These are phyloP conservation scores for Talaromyces stipitatus DNA, from an alignment of 495 filamentous ascomycete genomes.

Conservation along the genomic window DNA sequence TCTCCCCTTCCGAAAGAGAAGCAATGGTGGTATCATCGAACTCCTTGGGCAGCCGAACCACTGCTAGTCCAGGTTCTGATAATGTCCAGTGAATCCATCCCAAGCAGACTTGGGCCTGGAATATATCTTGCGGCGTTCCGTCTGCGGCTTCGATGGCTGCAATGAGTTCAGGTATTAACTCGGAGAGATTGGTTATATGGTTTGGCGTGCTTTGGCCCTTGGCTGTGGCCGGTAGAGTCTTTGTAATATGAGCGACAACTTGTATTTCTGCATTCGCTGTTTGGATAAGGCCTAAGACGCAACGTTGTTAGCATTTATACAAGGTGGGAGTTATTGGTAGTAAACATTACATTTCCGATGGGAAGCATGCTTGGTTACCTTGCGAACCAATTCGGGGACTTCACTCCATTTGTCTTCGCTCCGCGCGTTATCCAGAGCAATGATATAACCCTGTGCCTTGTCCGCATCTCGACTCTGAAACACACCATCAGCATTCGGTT, in stretches of 20 bases:
- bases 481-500: neutral
- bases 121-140: conserved; percentile 55
- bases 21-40: conserved; percentile 44
- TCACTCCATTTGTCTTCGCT: conserved; percentile 84
- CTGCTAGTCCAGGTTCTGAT: conserved; percentile 55
- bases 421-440: conserved; percentile 74
- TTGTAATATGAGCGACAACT: conserved; percentile 45
- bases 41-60: conserved; percentile 53
- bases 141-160: conserved; percentile 58
- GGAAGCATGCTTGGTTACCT: conserved; percentile 88
- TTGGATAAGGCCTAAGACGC: conserved; percentile 57
- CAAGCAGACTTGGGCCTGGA: conserved; percentile 72
- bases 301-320: conserved; percentile 11
- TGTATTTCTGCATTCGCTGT: conserved; percentile 66
- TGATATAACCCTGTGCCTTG: conserved; percentile 75
- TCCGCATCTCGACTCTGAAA: conserved; percentile 39
- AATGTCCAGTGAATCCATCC: conserved; percentile 77
- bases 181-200: conserved; percentile 46
- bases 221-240: conserved; percentile 21
- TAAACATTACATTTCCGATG: conserved; percentile 66
- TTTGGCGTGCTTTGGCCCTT: conserved; percentile 24
- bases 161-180: conserved; percentile 52
- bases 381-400: conserved; percentile 81
- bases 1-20: conserved; percentile 35
- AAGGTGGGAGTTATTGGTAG: conserved; percentile 7